phyloP scores from a whole-genome alignment of 1,284 basidiomycete genomes.

The Ganoderma sp. region DNA sequence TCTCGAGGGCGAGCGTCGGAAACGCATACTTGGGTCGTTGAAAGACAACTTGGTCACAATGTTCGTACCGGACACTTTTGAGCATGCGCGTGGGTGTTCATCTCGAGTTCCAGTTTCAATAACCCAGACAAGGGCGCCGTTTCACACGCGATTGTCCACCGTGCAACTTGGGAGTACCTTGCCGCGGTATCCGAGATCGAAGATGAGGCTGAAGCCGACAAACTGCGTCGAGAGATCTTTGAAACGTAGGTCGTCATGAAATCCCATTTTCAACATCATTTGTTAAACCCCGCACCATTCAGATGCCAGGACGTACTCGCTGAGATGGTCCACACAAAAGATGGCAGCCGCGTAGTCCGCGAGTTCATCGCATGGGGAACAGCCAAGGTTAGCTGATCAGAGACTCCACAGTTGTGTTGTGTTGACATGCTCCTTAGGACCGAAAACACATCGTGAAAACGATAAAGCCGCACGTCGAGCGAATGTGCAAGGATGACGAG shows the following conservation, averaged over 20 bases:
- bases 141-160: slow-evolving; percentile 85
- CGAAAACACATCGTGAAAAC: slow-evolving; percentile 88
- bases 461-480: slow-evolving; percentile 84
- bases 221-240: slow-evolving; percentile 67
- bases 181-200: slow-evolving; percentile 55
- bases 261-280: background rate
- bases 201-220: slow-evolving; percentile 68
- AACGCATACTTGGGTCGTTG: slow-evolving; percentile 68
- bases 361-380: slow-evolving; percentile 81
- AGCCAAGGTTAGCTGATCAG: slow-evolving; percentile 64
- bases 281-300: background rate
- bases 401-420: no score
- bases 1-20: slow-evolving; percentile 65
- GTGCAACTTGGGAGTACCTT: slow-evolving; percentile 80
- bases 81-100: background rate
- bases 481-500: slow-evolving; percentile 85
- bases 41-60: slow-evolving; percentile 80
- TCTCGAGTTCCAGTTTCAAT: slow-evolving; percentile 67
- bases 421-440: slow-evolving; percentile 55
- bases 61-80: slow-evolving; percentile 50
- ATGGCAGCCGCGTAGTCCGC: slow-evolving; percentile 85
- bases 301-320: slow-evolving; percentile 84
- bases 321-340: slow-evolving; percentile 91
- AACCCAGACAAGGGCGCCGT: slow-evolving; percentile 88
- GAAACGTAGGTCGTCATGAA: slow-evolving; percentile 49